Evolutionary conservation across 768 basidiomycete genomes (phyloP).

Genomic region (Rhodotorula babjevae): DNA sequence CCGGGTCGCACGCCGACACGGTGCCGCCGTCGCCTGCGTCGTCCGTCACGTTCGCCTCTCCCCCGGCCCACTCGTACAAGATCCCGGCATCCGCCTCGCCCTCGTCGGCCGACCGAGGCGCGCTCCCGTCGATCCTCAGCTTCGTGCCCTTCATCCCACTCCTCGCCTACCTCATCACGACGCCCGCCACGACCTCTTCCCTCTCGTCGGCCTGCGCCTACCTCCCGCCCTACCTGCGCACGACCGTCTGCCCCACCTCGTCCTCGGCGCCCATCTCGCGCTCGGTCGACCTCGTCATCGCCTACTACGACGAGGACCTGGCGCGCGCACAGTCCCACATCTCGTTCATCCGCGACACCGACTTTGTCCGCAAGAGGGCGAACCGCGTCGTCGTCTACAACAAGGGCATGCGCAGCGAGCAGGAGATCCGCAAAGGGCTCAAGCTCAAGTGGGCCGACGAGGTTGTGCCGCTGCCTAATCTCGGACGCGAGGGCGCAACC

Average conservation of each 20-base stretch:
- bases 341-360: not conserved
- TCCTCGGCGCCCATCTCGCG: not conserved
- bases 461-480: slow-evolving; percentile 43
- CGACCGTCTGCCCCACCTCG: slow-evolving; percentile 18
- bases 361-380: slow-evolving; percentile 1
- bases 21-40: not conserved
- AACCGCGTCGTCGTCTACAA: slow-evolving; percentile 43
- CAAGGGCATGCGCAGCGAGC: slow-evolving; percentile 37
- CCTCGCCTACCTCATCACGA: slow-evolving; percentile 9
- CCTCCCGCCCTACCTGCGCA: slow-evolving; percentile 20
- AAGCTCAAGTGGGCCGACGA: slow-evolving; percentile 39
- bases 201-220: slow-evolving; percentile 21
- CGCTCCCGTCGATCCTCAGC: slow-evolving; percentile 4
- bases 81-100: not conserved
- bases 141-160: slow-evolving; percentile 32
- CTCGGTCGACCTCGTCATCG: slow-evolving; percentile 41
- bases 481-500: slow-evolving; percentile 47
- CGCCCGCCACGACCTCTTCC: slow-evolving; percentile 7
- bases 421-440: slow-evolving; percentile 29
- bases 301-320: slow-evolving; percentile 43
- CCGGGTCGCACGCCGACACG: not conserved
- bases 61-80: not conserved
- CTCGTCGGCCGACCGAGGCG: no score
- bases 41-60: not conserved
- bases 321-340: slow-evolving; percentile 35